Percentiles rank a stretch among this genome's conserved stretches.
phyloP scores from a whole-genome alignment of 2,329 filamentous ascomycete species.

The Pyricularia sp. region DNA sequence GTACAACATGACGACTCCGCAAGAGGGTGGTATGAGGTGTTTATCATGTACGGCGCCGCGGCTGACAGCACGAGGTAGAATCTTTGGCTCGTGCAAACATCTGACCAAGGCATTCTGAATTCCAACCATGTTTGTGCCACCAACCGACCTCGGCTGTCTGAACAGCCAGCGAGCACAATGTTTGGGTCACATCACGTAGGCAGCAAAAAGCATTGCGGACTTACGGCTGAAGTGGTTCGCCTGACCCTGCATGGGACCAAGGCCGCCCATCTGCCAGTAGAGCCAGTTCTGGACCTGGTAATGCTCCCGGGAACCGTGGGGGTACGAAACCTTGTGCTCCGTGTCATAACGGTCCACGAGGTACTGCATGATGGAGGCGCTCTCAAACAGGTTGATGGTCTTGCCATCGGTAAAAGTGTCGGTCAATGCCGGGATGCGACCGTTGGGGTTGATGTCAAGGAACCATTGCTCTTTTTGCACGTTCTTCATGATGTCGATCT shows the following conservation, averaged over 20 bases:
- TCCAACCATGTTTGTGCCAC: background rate
- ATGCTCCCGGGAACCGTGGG: constrained; percentile 56
- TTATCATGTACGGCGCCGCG: background rate
- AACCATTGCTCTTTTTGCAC: constrained; percentile 76
- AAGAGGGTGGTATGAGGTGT: background rate
- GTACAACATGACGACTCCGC: background rate
- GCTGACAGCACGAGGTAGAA: background rate
- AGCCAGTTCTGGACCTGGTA: constrained; percentile 74
- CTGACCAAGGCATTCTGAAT: background rate
- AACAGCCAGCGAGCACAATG: background rate
- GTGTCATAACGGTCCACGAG: constrained; percentile 69
- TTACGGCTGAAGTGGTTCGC: constrained; percentile 67
- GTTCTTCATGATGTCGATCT: constrained; percentile 60
- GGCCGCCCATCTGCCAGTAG: constrained; percentile 65
- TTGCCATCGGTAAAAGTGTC: constrained; percentile 65
- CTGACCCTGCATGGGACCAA: constrained; percentile 75
- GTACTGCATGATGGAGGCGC: constrained; percentile 73
- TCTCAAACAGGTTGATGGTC: constrained; percentile 68
- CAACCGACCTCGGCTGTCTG: background rate
- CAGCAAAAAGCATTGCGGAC: constrained; percentile 9
- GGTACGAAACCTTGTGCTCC: constrained; percentile 73
- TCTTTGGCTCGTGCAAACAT: background rate
- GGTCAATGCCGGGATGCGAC: constrained; percentile 76
- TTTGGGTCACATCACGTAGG: background rate
- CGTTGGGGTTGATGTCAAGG: constrained; percentile 83